phyloP scores from a whole-genome alignment of 2,329 filamentous ascomycete species.

The Gremmenia infestans region DNA sequence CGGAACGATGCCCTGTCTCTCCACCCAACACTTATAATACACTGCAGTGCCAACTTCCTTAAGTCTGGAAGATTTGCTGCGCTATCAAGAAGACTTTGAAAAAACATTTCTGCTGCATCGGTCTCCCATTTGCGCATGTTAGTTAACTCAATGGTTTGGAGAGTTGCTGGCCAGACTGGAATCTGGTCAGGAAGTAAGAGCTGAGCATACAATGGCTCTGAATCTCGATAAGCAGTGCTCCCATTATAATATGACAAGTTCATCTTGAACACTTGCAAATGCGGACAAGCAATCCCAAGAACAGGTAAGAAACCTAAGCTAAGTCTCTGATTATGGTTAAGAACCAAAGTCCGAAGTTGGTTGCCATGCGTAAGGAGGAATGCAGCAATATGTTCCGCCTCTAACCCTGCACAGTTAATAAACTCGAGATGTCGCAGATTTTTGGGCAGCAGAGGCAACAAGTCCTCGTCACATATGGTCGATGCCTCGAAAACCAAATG shows the following conservation, averaged over 20 bases:
- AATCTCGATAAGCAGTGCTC: constrained; percentile 62
- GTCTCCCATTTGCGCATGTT: constrained; percentile 72
- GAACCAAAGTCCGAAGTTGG: constrained; percentile 59
- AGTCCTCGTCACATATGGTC: constrained; percentile 60
- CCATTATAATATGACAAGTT: constrained; percentile 75
- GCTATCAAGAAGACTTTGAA: constrained; percentile 70
- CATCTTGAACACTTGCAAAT: constrained; percentile 65
- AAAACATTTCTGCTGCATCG: constrained; percentile 68
- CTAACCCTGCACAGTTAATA: constrained; percentile 73
- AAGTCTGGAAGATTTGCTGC: constrained; percentile 62
- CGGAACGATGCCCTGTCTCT: constrained; percentile 76
- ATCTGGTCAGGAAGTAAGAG: constrained; percentile 60
- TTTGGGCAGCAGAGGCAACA: constrained; percentile 65
- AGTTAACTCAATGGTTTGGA: constrained; percentile 68
- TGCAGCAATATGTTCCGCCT: constrained; percentile 56
- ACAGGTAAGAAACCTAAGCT: constrained; percentile 68
- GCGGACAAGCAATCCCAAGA: constrained; percentile 63
- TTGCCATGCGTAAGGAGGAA: constrained; percentile 66
- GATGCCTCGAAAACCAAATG: constrained; percentile 72
- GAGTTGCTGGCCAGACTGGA: constrained; percentile 71
- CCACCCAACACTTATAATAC: constrained; percentile 77
- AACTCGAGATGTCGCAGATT: constrained; percentile 65
- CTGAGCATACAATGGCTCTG: constrained; percentile 68
- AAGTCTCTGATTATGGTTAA: constrained; percentile 76
- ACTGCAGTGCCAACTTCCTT: constrained; percentile 63